phyloP scores from a whole-genome alignment of 2,329 filamentous ascomycete species.

The Arachnomyces sp. region DNA sequence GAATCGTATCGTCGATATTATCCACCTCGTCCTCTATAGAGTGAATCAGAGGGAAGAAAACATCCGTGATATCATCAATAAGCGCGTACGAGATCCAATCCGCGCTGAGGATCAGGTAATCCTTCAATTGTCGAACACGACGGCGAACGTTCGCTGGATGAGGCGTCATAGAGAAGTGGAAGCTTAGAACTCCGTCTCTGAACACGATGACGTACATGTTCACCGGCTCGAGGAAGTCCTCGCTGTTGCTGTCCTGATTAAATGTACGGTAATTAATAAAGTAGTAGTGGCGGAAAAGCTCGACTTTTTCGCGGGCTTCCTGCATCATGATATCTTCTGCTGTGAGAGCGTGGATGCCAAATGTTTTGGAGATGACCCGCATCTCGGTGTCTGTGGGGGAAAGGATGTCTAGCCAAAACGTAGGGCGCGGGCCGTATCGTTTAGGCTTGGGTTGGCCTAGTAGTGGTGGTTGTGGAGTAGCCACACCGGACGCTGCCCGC shows the following conservation, averaged over 20 bases:
- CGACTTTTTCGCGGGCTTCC: conserved; percentile 94
- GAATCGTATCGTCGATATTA: conserved; percentile 86
- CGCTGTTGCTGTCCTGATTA: conserved; percentile 83
- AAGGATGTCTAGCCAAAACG: conserved; percentile 93
- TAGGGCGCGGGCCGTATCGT: conserved; percentile 70
- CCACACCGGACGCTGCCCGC: conserved; percentile 16
- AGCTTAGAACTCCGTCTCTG: conserved; percentile 86
- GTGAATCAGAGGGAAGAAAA: conserved; percentile 85
- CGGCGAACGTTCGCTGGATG: conserved; percentile 93
- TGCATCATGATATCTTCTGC: conserved; percentile 96
- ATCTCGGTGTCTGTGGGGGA: conserved; percentile 90
- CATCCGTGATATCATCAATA: conserved; percentile 97
- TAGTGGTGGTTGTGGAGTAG: conserved; percentile 10
- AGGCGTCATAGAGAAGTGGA: conserved; percentile 93
- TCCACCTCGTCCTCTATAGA: conserved; percentile 94
- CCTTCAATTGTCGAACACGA: conserved; percentile 83
- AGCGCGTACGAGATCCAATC: conserved; percentile 99
- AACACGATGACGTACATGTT: conserved; percentile 98
- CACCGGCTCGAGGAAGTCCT: conserved; percentile 86
- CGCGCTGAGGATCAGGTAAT: conserved; percentile 84
- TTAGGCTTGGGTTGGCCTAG: conserved; percentile 39
- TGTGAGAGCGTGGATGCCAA: conserved; percentile 91
- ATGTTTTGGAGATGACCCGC: conserved; percentile 84
- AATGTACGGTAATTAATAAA: conserved; percentile 98
- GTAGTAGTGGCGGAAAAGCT: conserved; percentile 95